These are phyloP conservation scores for Epicoccum nigrum DNA, from an alignment of 2,329 filamentous ascomycete species.

Conservation along the genomic window DNA sequence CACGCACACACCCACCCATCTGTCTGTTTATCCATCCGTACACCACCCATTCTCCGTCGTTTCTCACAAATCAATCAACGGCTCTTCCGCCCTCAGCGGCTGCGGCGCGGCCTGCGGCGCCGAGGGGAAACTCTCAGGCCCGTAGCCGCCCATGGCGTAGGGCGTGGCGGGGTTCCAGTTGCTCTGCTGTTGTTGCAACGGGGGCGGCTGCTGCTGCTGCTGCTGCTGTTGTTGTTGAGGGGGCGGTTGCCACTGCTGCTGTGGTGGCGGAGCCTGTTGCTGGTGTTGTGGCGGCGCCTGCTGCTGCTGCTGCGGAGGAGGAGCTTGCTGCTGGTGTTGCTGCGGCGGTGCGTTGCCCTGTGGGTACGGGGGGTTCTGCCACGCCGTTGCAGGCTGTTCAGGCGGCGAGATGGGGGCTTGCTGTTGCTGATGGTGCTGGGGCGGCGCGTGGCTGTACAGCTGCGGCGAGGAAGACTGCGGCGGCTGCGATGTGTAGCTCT, in stretches of 20 bases:
- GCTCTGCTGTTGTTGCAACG: constrained; percentile 43
- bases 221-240: constrained; percentile 24
- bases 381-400: constrained; percentile 36
- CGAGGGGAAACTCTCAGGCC: constrained; percentile 64
- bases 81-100: constrained; percentile 67
- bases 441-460: constrained; percentile 34
- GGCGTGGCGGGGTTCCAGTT: constrained; percentile 43
- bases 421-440: constrained; percentile 17
- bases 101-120: constrained; percentile 61
- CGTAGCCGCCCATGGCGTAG: constrained; percentile 49
- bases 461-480: constrained; percentile 46
- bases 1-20: too few relatives aligned
- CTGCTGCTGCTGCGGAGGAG: constrained; percentile 17
- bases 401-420: constrained; percentile 42
- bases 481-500: constrained; percentile 41
- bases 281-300: constrained; percentile 20
- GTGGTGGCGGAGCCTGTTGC: constrained; percentile 14
- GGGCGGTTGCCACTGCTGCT: constrained; percentile 20
- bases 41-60: not conserved
- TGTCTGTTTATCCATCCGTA: too few relatives aligned
- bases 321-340: not conserved
- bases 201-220: constrained; percentile 31
- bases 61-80: constrained; percentile 75
- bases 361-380: constrained; percentile 43
- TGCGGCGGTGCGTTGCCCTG: constrained; percentile 37